phyloP scores from a whole-genome alignment of 495 filamentous ascomycete species.

The Stereocaulon alpinum region DNA sequence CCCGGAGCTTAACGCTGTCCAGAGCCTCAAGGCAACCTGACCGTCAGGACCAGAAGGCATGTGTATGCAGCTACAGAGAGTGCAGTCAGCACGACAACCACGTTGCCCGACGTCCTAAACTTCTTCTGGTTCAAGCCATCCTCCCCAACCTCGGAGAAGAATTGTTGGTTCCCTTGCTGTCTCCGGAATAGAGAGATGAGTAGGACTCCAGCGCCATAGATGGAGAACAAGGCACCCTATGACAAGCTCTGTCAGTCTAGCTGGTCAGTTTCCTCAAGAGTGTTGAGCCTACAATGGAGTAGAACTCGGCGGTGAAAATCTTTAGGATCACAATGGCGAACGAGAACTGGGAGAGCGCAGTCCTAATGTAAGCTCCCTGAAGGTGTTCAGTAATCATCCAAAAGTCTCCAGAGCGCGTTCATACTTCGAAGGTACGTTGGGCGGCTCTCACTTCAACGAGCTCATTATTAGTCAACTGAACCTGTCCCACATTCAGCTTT shows the following conservation, averaged over 20 bases:
- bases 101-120: slow-evolving; percentile 78
- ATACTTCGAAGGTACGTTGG: slow-evolving; percentile 79
- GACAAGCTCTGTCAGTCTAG: not conserved
- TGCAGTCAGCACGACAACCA: slow-evolving; percentile 68
- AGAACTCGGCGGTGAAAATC: slow-evolving; percentile 60
- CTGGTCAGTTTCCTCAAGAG: not conserved
- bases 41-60: slow-evolving; percentile 64
- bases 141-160: slow-evolving; percentile 68
- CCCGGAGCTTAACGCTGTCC: not conserved
- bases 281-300: slow-evolving; percentile 7
- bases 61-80: slow-evolving; percentile 76
- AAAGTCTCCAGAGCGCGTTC: not conserved
- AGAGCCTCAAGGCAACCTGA: slow-evolving; percentile 37
- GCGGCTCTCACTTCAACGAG: slow-evolving; percentile 89
- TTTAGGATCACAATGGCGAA: slow-evolving; percentile 91
- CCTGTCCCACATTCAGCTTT: slow-evolving; percentile 1
- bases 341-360: slow-evolving; percentile 84
- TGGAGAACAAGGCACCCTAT: slow-evolving; percentile 63
- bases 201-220: slow-evolving; percentile 78
- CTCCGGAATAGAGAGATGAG: slow-evolving; percentile 70
- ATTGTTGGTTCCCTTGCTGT: slow-evolving; percentile 84
- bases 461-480: slow-evolving; percentile 36
- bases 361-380: slow-evolving; percentile 81
- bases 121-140: slow-evolving; percentile 59
- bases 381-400: not conserved